Evolutionary conservation across 108 stramenopile genomes (phyloP), one percentile per base, ranked within the genome.

Genomic region (Fragilariopsis cylindrus): DNA sequence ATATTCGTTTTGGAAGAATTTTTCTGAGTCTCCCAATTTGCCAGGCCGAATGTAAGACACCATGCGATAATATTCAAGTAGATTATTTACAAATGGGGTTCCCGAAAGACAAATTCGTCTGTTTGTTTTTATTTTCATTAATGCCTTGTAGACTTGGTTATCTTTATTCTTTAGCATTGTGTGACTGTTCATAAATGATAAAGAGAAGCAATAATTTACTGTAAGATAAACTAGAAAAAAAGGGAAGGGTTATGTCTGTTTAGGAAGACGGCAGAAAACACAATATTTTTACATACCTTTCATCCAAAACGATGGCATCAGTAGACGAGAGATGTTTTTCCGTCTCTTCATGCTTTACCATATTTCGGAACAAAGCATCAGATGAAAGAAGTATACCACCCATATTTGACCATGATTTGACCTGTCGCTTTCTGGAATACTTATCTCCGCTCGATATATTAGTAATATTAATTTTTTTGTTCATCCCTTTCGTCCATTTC

Each of bases 31-130:
- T 39, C 60, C 70, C 7, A 92, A 71, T 11, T 83, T 75, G 8
- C 71, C 79, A 6, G 89, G 89, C 11, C 81, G 84, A 45, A 85
- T 70, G 82, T 85, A 92, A 49, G 67, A 67, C 7, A 76, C 68
- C 86, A 92, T 89, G 2, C 81, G 74, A 60, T 73, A 93, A 60
- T 85, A 88, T 65, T 93, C 92, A 11, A 78, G 68, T 0, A 87
- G 81, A 76, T 82, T 82, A 70, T 89, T 82, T 69, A 78, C 77
- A 21, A 87, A 75, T 3, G 86, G 86, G 42, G 79, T 74, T 40
- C 92, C 92, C 18, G 92, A 85, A 3, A 93, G 76, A n/a, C 74
- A 84, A 57, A 93, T 78, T 18, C 88, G 82, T 57, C 87, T 62
- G 39, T 43, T 76, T 21, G 89, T 87, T 42, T 57, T 60, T 57